Conservation (phyloP, 208 protist species). For the Leishmania lainsoni region DNA sequence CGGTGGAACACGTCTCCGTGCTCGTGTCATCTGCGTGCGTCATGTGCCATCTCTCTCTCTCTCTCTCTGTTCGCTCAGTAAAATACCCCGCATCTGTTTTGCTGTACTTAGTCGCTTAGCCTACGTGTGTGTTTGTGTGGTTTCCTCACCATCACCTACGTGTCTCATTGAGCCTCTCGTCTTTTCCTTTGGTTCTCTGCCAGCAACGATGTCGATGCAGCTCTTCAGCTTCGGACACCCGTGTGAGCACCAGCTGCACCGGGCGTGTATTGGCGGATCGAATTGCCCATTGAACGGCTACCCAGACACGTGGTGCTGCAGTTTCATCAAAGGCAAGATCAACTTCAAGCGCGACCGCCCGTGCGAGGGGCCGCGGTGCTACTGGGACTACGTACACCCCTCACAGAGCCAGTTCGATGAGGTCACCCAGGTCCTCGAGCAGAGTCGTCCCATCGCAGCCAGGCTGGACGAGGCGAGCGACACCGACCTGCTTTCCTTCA, state of each 20-base stretch:
- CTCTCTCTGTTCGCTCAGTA: neutral
- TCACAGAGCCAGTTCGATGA: constrained; percentile 83
- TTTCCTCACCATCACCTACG: neutral
- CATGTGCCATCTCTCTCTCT: neutral
- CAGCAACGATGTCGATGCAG: constrained; percentile 68
- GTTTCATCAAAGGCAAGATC: constrained; percentile 91
- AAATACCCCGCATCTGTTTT: too few relatives aligned
- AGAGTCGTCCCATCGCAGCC: constrained; percentile 75
- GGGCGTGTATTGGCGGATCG: constrained; percentile 80
- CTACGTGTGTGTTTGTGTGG: neutral
- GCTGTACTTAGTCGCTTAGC: too few relatives aligned
- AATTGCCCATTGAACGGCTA: constrained; percentile 90
- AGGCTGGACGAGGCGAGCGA: constrained; percentile 82
- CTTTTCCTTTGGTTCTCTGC: neutral
- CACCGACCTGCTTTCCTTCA: constrained; percentile 70
- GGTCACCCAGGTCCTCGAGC: constrained; percentile 83
- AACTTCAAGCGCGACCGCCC: constrained; percentile 92
- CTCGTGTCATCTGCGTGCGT: neutral
- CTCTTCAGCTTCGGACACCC: constrained; percentile 91
- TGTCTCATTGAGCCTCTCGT: neutral
- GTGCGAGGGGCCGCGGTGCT: constrained; percentile 83
- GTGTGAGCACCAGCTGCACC: constrained; percentile 88
- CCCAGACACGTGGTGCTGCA: constrained; percentile 90
- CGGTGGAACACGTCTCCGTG: neutral
- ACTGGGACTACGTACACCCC: constrained; percentile 88